A percentile compares a stretch with the other conserved stretches of the same genome.
Conservation (phyloP, 2,329 filamentous ascomycete species). For the Microcyclosporella mali region DNA sequence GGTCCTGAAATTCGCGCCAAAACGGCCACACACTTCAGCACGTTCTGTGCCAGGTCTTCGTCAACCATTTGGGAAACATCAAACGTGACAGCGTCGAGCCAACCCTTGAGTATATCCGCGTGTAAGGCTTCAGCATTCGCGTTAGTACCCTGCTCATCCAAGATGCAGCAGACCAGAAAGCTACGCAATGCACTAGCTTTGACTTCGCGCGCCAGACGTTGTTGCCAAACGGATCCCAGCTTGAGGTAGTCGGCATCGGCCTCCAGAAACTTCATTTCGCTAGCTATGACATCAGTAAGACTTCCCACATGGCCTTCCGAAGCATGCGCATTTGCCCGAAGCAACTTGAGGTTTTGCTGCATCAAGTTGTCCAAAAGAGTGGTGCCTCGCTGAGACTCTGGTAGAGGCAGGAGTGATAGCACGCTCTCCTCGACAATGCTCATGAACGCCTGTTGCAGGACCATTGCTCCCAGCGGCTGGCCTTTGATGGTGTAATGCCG, state of each 20-base stretch:
- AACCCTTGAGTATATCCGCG: constrained; percentile 67
- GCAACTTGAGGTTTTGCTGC: constrained; percentile 27
- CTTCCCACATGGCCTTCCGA: constrained; percentile 44
- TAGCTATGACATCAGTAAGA: constrained; percentile 66
- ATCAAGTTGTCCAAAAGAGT: constrained; percentile 25
- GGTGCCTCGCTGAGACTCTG: constrained; percentile 13
- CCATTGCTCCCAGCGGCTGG: constrained; percentile 81
- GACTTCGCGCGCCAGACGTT: constrained; percentile 75
- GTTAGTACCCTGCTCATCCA: constrained; percentile 63
- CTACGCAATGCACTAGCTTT: constrained; percentile 76
- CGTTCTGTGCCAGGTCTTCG: constrained; percentile 66
- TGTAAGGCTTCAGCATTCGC: constrained; percentile 51
- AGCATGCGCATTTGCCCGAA: constrained; percentile 8
- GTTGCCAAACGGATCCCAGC: constrained; percentile 78
- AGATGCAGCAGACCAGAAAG: constrained; percentile 76
- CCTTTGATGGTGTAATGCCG: constrained; percentile 75
- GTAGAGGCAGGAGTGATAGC: constrained; percentile 20
- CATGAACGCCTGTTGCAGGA: constrained; percentile 84
- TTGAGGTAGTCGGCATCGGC: constrained; percentile 85
- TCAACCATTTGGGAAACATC: constrained; percentile 80
- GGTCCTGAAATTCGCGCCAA: constrained; percentile 68
- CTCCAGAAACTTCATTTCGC: constrained; percentile 81
- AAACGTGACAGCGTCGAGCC: constrained; percentile 76
- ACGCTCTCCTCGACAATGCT: constrained; percentile 56
- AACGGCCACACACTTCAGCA: constrained; percentile 75